Conservation (phyloP, 257 asterid genomes). For the Anisodus acutangulus region DNA sequence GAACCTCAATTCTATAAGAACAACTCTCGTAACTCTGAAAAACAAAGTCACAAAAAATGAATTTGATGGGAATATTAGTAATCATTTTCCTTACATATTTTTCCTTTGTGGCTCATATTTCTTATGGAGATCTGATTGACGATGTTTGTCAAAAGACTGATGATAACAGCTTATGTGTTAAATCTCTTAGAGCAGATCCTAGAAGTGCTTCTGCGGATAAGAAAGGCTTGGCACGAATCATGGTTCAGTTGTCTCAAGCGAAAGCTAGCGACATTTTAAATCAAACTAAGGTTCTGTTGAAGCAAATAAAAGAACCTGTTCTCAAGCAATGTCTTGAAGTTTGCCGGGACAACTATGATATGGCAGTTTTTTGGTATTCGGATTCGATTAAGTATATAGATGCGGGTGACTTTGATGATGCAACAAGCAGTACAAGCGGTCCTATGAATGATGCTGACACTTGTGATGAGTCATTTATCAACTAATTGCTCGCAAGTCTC, state of each 20-base stretch:
- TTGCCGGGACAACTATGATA: neutral
- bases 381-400: neutral
- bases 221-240: neutral
- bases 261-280: neutral
- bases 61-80: neutral
- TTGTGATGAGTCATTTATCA: neutral
- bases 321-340: neutral
- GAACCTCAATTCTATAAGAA: neutral
- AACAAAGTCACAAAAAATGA: neutral
- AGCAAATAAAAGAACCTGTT: neutral
- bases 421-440: rapidly evolving
- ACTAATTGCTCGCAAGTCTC: neutral
- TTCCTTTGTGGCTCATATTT: neutral
- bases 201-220: neutral
- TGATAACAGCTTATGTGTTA: neutral
- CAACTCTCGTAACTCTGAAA: neutral
- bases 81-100: neutral
- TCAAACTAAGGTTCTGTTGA: neutral
- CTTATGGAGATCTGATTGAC: neutral
- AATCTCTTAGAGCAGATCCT: neutral
- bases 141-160: neutral
- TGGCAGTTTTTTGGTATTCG: neutral
- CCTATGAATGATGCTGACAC: neutral
- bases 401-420: neutral
- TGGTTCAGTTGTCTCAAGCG: neutral